Evolutionary conservation across 2,329 filamentous ascomycete species (phyloP).

Genomic region (Stachybotrys elegans): DNA sequence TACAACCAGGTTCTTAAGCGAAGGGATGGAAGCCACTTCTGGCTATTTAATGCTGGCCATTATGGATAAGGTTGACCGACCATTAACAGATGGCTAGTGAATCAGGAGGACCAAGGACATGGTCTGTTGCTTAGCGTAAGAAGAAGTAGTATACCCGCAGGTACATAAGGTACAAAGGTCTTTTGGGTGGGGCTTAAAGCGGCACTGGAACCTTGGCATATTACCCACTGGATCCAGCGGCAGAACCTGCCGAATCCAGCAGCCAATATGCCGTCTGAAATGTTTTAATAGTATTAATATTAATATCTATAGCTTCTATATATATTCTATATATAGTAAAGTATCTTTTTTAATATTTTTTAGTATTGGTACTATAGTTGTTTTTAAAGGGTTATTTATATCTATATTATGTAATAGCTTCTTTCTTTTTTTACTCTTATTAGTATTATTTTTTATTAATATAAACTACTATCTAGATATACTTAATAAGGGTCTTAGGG

Average conservation of each 20-base stretch:
- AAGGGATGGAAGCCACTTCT: background rate
- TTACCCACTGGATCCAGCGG: background rate
- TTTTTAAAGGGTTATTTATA: no score
- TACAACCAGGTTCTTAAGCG: background rate
- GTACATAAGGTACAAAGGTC: no score
- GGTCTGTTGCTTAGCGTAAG: no score
- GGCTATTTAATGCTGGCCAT: background rate
- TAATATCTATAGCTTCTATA: background rate
- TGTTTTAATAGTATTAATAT: background rate
- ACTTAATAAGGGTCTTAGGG: background rate
- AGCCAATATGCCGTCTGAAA: background rate
- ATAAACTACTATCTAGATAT: background rate
- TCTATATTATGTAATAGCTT: no score
- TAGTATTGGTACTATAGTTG: no score
- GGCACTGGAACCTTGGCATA: background rate
- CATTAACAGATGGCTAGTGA: background rate
- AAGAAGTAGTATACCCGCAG: no score
- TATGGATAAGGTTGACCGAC: background rate
- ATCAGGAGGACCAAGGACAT: no score
- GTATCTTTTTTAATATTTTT: no score
- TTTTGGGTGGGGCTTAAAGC: background rate
- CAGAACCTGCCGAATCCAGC: background rate
- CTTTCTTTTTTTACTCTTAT: no score
- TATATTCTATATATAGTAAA: background rate
- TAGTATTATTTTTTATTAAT: background rate